phyloP scores from a whole-genome alignment of 2,329 filamentous ascomycete genomes.

The Arthrinium phaeospermum region DNA sequence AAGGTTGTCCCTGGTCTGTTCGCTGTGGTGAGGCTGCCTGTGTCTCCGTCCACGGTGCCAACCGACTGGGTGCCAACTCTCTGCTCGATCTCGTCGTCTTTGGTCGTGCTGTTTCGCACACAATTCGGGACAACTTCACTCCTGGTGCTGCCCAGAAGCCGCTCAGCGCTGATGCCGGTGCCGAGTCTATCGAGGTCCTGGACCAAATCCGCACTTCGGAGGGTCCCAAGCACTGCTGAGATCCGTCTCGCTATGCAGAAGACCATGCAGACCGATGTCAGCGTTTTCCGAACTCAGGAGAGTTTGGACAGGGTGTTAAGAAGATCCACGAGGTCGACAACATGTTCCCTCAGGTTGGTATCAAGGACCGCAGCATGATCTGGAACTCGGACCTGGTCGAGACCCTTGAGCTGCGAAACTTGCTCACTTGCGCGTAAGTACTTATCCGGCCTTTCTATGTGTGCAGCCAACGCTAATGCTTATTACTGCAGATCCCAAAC shows the following conservation, averaged over 20 bases:
- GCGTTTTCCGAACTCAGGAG: conserved; percentile 94
- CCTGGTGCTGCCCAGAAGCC: conserved; percentile 82
- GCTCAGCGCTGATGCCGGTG: conserved; percentile 82
- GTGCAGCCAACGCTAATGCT: conserved; percentile 23
- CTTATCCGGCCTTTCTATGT: not conserved
- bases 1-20: conserved; percentile 94
- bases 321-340: conserved; percentile 86
- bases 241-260: conserved; percentile 95
- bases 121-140: conserved; percentile 91
- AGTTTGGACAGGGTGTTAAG: conserved; percentile 88
- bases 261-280: conserved; percentile 97
- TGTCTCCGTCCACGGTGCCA: conserved; percentile 97
- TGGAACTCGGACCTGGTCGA: conserved; percentile 98
- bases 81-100: conserved; percentile 97
- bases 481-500: conserved; percentile 74
- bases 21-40: conserved; percentile 97
- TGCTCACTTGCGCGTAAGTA: conserved; percentile 93
- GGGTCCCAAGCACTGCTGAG: conserved; percentile 85
- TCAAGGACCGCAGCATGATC: conserved; percentile 99
- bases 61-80: conserved; percentile 97
- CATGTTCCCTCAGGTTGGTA: conserved; percentile 82
- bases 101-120: conserved; percentile 95
- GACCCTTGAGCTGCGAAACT: conserved; percentile 92
- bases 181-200: conserved; percentile 83
- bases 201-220: conserved; percentile 85